Evolutionary conservation across 768 basidiomycete genomes (phyloP), one percentile per base, ranked within the genome.

Genomic region (Mycena rebaudengoi): DNA sequence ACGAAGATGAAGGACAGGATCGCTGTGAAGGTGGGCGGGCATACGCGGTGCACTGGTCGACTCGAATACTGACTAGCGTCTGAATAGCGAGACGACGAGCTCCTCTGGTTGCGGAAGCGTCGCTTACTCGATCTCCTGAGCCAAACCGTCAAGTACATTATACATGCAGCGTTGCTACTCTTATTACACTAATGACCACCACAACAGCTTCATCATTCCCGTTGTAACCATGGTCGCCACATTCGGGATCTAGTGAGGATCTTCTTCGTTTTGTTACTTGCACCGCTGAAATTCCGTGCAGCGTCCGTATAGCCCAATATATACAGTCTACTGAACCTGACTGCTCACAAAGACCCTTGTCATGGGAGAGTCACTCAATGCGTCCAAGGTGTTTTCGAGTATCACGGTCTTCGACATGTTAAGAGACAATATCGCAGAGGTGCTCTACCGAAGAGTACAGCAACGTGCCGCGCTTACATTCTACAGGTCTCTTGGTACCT

Each of bases 361-460:
- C 41, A 78, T 81, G 78, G 78, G 78, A 46, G 60, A 78, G 63
- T 65, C 75, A 1, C 72, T 83, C 28, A 79, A 62, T 49, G 80
- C 79, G 10, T 79, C 80, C 12, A 75, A 70, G 18, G 82, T 84
- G 16, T 84, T 84, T 69, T 80, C 81, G 18, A 82, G 80, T 60
- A 83, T 86, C 76, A 72, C 83, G 60, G 86, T 90, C 30, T 91
- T 92, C 68, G 83, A 87, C 46, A 81, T 87, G 65, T 72, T 92
- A 35, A 81, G 86, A 43, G 41, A 43, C 25, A 20, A n/a, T 3
- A 43, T 43, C 11, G 41, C 41, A 3, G n/a, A 43, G 41, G 41
- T 57, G 18, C 16, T n/a, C n/a, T n/a, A n/a, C n/a, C n/a, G n/a
- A n/a, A 26, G 6, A 32, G 21, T 35, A 21, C 7, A 33, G 13